Evolutionary conservation across 208 protist species (phyloP), one percentile per base, ranked within the genome.

Genomic region (Trypanosomatidae sp.): DNA sequence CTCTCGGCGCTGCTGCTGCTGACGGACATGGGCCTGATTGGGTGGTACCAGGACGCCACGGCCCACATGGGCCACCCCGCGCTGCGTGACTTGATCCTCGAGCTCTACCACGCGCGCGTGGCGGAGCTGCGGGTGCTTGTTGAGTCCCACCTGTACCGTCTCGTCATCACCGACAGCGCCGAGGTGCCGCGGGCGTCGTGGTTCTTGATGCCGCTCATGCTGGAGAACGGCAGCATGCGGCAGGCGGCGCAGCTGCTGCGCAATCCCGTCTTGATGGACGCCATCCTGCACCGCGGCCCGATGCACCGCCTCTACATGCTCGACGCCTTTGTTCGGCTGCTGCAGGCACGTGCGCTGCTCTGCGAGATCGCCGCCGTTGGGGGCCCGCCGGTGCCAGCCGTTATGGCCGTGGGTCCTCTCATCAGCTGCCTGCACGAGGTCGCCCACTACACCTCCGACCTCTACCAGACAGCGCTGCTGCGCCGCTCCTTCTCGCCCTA

Each of bases 121-220:
- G 82, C 93, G 62, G 78, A 52, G 59, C 80, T 92, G 13, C 89
- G 85, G 53, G 87, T 91, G 69, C 67, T 92, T 30, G 84, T 96
- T 9, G 90, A 94, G 79, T 89, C 79, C 5, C 90, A 96, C 71
- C 72, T 96, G 3, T 84, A 89, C 74, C 83, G 89, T 3, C 83
- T 95, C 50, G 83, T 96, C 44, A 83, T 79, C 39, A 93, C 88
- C 33, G 66, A 83, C 56, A 94, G 89, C 69, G 64, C 85, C 13
- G 89, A 96, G 71, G 83, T 91, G 71, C 76, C 80, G 43, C 70
- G 81, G 22, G 84, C 81, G 59, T 91, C 93, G 67, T 77, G 80
- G 66, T 73, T 91, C 60, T 36, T 93, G 17, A 49, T 85, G 44
- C 82, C 86, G n/a, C 66, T 95, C n/a, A 88, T 96, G 80, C 64